A percentile compares a stretch with the other conserved stretches of the same genome.
Evolutionary conservation across 2,329 filamentous ascomycete genomes (phyloP).

Genomic region (Colletotrichum sp.): DNA sequence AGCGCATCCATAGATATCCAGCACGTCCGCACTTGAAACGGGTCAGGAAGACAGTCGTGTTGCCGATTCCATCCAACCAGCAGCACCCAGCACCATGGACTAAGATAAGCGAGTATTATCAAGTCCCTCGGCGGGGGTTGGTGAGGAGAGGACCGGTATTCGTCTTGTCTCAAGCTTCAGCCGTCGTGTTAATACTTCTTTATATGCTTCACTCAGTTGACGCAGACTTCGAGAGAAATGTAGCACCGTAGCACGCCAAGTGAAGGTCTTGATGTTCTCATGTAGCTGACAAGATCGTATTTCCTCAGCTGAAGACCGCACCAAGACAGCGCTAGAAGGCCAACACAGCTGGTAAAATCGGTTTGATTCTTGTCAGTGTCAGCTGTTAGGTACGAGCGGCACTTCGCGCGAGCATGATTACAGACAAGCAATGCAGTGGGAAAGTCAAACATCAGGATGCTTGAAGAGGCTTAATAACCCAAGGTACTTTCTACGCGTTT

Average conservation of each 20-base stretch:
- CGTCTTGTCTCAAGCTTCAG: not conserved
- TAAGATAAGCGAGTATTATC: rapidly evolving
- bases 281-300: rapidly evolving
- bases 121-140: rapidly evolving
- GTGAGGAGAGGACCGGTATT: not conserved
- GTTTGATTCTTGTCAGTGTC: rapidly evolving
- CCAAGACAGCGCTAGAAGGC: not conserved
- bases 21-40: rapidly evolving
- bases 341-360: not conserved
- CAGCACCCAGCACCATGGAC: not conserved
- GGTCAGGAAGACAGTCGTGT: not conserved
- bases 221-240: not conserved
- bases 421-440: not conserved
- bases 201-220: not conserved
- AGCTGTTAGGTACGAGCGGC: rapidly evolving
- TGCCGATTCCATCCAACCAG: not conserved
- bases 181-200: rapidly evolving
- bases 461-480: rapidly evolving
- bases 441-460: rapidly evolving
- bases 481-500: rapidly evolving
- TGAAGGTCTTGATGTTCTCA: not conserved
- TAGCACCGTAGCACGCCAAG: not conserved
- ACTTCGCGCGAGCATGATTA: rapidly evolving
- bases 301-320: rapidly evolving
- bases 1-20: not conserved